Evolutionary conservation across 352 stramenopile genomes (phyloP), one percentile per base, ranked within the genome.

Genomic region (Pythium aphanidermatum): DNA sequence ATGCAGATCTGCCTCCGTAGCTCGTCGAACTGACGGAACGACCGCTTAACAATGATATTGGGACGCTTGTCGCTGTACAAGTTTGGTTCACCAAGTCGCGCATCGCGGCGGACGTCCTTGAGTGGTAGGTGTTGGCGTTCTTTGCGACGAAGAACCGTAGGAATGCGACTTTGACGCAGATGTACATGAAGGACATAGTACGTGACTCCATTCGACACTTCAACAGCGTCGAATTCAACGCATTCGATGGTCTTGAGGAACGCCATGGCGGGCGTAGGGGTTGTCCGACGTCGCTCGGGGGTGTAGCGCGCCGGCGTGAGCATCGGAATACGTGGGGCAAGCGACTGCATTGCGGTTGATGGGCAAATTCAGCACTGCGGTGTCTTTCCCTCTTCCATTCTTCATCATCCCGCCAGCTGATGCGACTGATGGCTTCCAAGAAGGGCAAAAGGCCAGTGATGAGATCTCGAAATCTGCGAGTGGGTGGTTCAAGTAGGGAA

Each of bases 171-270:
- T 12, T 32, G 29, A 7, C 12, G 28, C 16, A 7, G 19, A 13
- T 43, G n/a, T 2, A 83, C 60, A 21, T 83, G 58, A 24, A 86
- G 31, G n/a, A 71, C 57, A 40, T 79, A 86, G 47, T 71, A 75
- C 7, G 67, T 70, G 23, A 74, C 62, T 36, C 57, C 56, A 36
- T 76, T 51, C 37, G 63, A 58, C 41, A 59, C 40, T 27, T 67
- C 49, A 5, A 68, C 68, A 35, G 70, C 61, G 35, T 58, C 58
- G 58, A 86, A 72, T 44, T 75, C 68, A 6, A 86, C 44, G 13
- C 52, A 61, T 25, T 86, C 71, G 28, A 86, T 70, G 43, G 59
- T 66, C 51, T 58, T 62, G 12, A 86, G 59, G 53, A 79, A 83
- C 16, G 58, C 58, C 24, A 73, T 50, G 35, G 68, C 61, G 2